phyloP scores from a whole-genome alignment of 2,329 filamentous ascomycete genomes.

The Xylaria sp. region DNA sequence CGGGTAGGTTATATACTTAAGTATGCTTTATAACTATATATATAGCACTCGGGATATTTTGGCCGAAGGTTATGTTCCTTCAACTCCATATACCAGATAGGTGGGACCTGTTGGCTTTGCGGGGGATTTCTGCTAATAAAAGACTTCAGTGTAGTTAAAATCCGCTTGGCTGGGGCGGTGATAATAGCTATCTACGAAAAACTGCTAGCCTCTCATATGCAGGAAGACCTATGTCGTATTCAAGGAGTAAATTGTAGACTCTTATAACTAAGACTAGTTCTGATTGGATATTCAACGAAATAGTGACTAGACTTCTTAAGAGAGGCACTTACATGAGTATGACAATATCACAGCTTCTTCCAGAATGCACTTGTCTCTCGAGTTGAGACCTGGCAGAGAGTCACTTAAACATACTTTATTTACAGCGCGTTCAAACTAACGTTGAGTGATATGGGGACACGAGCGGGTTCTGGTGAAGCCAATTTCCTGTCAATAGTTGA shows the following conservation, averaged over 20 bases:
- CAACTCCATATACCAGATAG: background rate
- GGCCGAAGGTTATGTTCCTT: constrained; percentile 17
- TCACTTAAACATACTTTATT: background rate
- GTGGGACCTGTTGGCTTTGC: background rate
- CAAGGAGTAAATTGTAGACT: background rate
- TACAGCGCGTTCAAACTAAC: background rate
- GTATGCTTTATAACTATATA: background rate
- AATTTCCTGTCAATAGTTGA: constrained; percentile 5
- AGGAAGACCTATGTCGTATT: background rate
- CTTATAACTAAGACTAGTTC: background rate
- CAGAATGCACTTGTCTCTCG: background rate
- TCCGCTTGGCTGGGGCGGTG: background rate
- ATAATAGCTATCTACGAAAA: background rate
- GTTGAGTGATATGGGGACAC: background rate
- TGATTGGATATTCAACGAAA: background rate
- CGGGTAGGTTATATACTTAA: background rate
- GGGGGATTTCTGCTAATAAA: constrained; percentile 11
- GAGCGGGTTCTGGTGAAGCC: background rate
- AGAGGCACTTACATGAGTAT: background rate
- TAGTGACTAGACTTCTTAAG: background rate
- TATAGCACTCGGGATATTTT: constrained; percentile 19
- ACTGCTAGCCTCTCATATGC: background rate
- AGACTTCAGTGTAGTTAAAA: background rate
- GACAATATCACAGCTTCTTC: background rate
- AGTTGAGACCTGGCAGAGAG: background rate